Conservation (phyloP, 306 rosid species). For the Lathyrus tuberosus region DNA sequence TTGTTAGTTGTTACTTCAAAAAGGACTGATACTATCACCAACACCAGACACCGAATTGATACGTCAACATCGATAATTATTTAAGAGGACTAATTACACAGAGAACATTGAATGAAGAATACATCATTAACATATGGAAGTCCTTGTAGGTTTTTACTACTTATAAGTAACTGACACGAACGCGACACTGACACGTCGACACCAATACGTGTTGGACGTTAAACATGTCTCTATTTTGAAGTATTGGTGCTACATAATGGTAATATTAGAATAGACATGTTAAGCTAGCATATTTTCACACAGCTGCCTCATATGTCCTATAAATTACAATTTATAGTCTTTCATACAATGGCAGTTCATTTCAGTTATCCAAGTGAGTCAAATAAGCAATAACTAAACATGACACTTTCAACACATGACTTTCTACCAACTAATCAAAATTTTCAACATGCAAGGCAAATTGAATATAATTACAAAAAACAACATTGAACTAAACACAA, state of each 20-base stretch:
- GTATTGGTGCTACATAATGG: background rate
- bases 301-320: slow-evolving; percentile 24
- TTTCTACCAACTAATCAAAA: slow-evolving; percentile 28
- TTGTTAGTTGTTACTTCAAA: background rate
- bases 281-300: slow-evolving; percentile 21
- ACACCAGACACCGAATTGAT: background rate
- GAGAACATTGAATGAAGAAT: background rate
- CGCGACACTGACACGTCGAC: background rate
- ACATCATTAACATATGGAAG: background rate
- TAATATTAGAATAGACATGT: slow-evolving; percentile 3
- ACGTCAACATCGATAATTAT: background rate
- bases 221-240: background rate
- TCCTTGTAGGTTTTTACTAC: background rate
- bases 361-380: background rate
- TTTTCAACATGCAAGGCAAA: slow-evolving; percentile 6
- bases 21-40: background rate
- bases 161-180: background rate
- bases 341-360: slow-evolving; percentile 12
- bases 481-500: slow-evolving; percentile 13
- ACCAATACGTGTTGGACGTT: background rate
- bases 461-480: slow-evolving; percentile 14
- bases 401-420: background rate
- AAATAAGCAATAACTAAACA: slow-evolving; percentile 19
- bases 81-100: background rate
- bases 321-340: slow-evolving; percentile 11